phyloP scores from a whole-genome alignment of 148 eudicot species.

The Pouteria glomerata region DNA sequence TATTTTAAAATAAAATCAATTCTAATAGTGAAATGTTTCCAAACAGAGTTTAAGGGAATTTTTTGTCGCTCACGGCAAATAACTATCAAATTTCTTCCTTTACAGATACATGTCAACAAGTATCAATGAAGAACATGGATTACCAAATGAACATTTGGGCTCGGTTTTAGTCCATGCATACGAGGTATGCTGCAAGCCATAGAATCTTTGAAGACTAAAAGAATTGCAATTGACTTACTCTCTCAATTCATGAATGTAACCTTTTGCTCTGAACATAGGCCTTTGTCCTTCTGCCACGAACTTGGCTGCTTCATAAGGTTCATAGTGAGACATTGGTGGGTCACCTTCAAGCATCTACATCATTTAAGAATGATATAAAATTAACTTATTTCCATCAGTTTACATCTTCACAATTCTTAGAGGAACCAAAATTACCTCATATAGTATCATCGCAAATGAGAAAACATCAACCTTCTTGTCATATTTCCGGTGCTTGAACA shows the following conservation, averaged over 20 bases:
- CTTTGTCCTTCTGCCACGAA: slow-evolving; percentile 76
- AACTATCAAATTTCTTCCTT: background rate
- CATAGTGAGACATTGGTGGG: slow-evolving; percentile 61
- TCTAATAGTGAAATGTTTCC: too few relatives aligned
- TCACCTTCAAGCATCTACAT: slow-evolving; percentile 83
- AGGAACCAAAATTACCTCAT: slow-evolving; percentile 65
- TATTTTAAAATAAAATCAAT: too few relatives aligned
- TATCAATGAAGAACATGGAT: background rate
- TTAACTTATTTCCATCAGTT: background rate
- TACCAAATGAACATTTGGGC: background rate
- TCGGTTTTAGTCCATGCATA: background rate
- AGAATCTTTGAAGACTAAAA: background rate
- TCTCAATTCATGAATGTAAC: slow-evolving; percentile 50
- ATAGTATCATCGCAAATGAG: slow-evolving; percentile 94
- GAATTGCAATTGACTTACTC: slow-evolving; percentile 51
- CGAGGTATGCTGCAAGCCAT: background rate
- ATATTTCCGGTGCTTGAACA: slow-evolving; percentile 88
- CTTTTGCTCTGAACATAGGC: slow-evolving; percentile 63
- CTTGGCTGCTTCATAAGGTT: slow-evolving; percentile 79
- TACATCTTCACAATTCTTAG: background rate
- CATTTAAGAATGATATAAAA: slow-evolving; percentile 14
- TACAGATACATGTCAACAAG: background rate
- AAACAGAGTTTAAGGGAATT: background rate
- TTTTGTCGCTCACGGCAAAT: background rate
- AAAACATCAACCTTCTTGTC: slow-evolving; percentile 98